Conservation (phyloP, 176 grass and related monocot species). For the Carex littledalei region DNA sequence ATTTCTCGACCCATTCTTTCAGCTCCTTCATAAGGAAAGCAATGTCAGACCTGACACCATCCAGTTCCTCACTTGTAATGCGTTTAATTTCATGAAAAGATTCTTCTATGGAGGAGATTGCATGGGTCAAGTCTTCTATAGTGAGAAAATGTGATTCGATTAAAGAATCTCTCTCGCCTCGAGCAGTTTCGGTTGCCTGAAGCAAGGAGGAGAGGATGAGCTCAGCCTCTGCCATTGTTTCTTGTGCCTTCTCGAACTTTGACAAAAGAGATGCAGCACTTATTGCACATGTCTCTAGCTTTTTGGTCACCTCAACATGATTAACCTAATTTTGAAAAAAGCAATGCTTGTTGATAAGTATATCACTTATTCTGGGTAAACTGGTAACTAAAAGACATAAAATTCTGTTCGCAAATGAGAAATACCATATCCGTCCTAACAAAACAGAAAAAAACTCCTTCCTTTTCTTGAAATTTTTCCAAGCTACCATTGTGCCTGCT, state of each 20-base stretch:
- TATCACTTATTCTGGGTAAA: neutral
- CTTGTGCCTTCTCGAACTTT: constrained; percentile 73
- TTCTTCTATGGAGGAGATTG: constrained; percentile 35
- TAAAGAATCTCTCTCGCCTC: constrained; percentile 48
- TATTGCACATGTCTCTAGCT: neutral
- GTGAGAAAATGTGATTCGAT: constrained; percentile 37
- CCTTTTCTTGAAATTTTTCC: neutral
- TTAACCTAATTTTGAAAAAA: constrained; percentile 9
- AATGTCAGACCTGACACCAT: constrained; percentile 44
- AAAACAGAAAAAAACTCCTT: neutral
- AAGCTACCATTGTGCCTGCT: neutral
- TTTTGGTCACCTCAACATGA: neutral
- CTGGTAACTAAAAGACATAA: neutral
- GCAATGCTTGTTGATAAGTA: neutral
- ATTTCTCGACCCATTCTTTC: constrained; percentile 47
- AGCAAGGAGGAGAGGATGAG: constrained; percentile 50
- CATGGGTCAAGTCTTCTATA: constrained; percentile 36
- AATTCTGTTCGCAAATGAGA: neutral
- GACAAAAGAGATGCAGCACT: constrained; percentile 29
- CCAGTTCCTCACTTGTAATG: constrained; percentile 35
- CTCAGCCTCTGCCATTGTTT: constrained; percentile 83
- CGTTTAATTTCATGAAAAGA: constrained; percentile 53
- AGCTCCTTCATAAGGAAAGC: constrained; percentile 51
- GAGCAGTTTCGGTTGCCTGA: constrained; percentile 56
- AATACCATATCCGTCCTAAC: neutral